Conservation (phyloP, 768 basidiomycete species). For the Rubroboletus satanas region DNA sequence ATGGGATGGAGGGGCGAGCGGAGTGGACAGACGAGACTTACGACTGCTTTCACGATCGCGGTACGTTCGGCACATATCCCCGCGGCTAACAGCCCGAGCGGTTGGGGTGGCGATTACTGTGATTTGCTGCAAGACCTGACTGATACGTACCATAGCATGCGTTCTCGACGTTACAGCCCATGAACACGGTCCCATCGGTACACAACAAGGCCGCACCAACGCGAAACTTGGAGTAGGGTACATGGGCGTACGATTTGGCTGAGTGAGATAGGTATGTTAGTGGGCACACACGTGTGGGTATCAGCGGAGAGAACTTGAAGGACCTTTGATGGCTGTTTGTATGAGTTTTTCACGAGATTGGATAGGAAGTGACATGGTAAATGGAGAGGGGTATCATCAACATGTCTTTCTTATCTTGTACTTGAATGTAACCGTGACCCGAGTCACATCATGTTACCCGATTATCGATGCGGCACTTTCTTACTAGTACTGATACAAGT, state of each 20-base stretch:
- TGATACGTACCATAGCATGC: constrained; percentile 74
- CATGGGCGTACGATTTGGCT: constrained; percentile 74
- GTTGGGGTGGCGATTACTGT: not conserved
- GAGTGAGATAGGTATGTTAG: not conserved
- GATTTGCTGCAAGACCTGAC: not conserved
- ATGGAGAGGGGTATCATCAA: too few relatives aligned
- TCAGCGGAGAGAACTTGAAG: not conserved
- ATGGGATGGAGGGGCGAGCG: not conserved
- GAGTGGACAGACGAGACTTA: constrained; percentile 35
- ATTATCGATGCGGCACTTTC: too few relatives aligned
- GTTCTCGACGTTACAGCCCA: constrained; percentile 92
- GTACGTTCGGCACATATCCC: constrained; percentile 95
- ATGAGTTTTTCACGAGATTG: constrained; percentile 51
- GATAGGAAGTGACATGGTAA: constrained; percentile 29
- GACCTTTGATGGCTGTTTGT: constrained; percentile 39
- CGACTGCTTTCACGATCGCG: constrained; percentile 90
- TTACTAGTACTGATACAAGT: too few relatives aligned
- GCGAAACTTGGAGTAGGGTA: constrained; percentile 86
- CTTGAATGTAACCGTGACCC: too few relatives aligned
- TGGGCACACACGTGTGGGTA: not conserved
- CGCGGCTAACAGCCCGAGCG: constrained; percentile 43
- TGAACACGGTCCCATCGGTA: constrained; percentile 65
- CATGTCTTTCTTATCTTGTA: too few relatives aligned
- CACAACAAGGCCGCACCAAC: constrained; percentile 87
- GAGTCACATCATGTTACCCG: too few relatives aligned